Evolutionary conservation across 164 flowering plant species (phyloP).

Genomic region (Stephania cephalantha): DNA sequence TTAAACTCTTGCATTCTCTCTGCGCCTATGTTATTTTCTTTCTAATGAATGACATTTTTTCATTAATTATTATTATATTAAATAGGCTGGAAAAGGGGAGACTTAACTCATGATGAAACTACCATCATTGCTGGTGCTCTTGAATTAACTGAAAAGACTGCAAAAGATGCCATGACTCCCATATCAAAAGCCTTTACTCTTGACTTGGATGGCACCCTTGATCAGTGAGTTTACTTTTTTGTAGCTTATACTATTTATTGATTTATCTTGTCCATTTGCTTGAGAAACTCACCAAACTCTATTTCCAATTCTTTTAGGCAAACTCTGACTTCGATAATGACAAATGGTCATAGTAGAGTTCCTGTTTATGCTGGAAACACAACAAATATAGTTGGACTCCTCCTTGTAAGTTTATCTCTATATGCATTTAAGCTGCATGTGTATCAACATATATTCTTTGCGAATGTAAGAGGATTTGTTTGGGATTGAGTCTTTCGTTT

Average conservation of each 20-base stretch:
- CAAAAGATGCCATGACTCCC: conserved; percentile 93
- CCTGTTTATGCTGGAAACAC: conserved; percentile 70
- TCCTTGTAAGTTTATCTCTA: conserved; percentile 43
- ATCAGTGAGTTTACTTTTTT: conserved; percentile 59
- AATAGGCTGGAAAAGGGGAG: conserved; percentile 98
- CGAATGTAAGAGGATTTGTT: background rate
- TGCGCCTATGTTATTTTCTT: background rate
- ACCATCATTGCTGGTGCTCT: conserved; percentile 94
- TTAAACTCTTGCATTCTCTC: background rate
- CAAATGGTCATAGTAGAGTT: conserved; percentile 88
- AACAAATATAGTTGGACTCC: conserved; percentile 67
- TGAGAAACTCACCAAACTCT: background rate
- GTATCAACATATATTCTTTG: background rate
- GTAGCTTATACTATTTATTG: background rate
- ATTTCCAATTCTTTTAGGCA: conserved; percentile 38
- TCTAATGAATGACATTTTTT: background rate
- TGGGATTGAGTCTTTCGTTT: background rate
- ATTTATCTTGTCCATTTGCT: conserved; percentile 1
- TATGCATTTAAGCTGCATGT: background rate
- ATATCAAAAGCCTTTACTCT: conserved; percentile 87
- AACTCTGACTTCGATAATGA: conserved; percentile 66
- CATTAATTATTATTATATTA: conserved; percentile 7
- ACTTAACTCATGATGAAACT: conserved; percentile 93
- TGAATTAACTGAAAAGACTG: conserved; percentile 88
- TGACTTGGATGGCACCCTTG: conserved; percentile 81